Conservation (phyloP, 306 rosid genomes). For the Castanea sativa region DNA sequence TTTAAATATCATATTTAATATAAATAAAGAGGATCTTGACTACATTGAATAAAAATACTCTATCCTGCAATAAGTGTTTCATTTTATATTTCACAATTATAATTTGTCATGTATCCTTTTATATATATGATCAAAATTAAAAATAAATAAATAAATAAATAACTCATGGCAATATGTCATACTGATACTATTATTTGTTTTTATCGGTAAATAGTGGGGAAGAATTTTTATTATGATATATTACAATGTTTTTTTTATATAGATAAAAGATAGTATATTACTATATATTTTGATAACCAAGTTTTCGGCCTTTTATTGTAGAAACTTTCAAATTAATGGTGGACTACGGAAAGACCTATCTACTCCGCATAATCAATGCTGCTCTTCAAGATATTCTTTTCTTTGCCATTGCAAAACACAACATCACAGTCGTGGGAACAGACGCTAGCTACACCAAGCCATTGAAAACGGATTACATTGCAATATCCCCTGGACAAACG, state of each 20-base stretch:
- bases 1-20: too few relatives aligned
- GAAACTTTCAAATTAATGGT: slow-evolving; percentile 48
- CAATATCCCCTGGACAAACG: slow-evolving; percentile 61
- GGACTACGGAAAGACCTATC: slow-evolving; percentile 40
- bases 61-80: too few relatives aligned
- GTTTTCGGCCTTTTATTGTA: slow-evolving; percentile 2
- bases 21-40: too few relatives aligned
- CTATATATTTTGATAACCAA: neutral
- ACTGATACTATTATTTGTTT: too few relatives aligned
- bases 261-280: too few relatives aligned
- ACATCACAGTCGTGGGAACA: slow-evolving; percentile 51
- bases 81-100: too few relatives aligned
- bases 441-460: slow-evolving; percentile 63
- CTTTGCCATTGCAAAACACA: slow-evolving; percentile 44
- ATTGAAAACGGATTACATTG: slow-evolving; percentile 33
- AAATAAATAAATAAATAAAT: too few relatives aligned
- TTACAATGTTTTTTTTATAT: too few relatives aligned
- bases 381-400: slow-evolving; percentile 42
- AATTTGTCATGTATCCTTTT: too few relatives aligned
- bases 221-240: neutral
- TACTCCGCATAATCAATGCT: slow-evolving; percentile 49
- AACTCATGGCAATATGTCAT: too few relatives aligned
- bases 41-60: too few relatives aligned
- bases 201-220: neutral
- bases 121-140: too few relatives aligned